Base-by-base conservation (phyloP, 2,329 filamentous ascomycete genomes). In the Clarireedia paspali region DNA sequence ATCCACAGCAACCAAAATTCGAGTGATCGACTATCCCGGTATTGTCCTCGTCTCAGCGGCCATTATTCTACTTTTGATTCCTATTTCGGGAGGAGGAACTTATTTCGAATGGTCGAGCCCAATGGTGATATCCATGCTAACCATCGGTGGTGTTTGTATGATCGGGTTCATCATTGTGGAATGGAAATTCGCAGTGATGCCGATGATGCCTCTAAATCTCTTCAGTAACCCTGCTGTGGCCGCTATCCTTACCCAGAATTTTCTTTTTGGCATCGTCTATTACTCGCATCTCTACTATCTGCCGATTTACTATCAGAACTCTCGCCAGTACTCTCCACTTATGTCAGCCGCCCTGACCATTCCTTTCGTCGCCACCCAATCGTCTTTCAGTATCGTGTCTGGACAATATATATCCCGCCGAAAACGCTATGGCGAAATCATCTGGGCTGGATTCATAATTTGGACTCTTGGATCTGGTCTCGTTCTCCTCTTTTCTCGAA, bases 281-380 rank as follows among this genome's bases (percentile, higher is more conserved):
- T 83, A 84, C 61, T 72, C 76, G 2, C 77, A 77, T 56, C 68
- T 85, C 1, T 85, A 84, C 67, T 85, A 65, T 62, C 66, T 85
- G 5, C 82, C 82, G 1, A 70, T 85, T 0, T 86, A 82, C 66
- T 79, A 81, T 46, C 81, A 85, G 60, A 84, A 83, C 56, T 79
- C 76, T 2, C 57, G 66, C 9, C 60, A 62, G 48, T 68, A 54
- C 42, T 63, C 65, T 9, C 65, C 66, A 14, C 48, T 68, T 3
- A 73, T 75, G 24, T 81, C 81, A 3, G 82, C 81, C 1, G 71
- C 72, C 6, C 68, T 82, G 30, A 75, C 75, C 2, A 70, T 78
- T 7, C 74, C 79, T 0, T 70, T 83, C 59, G 74, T 81, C 7
- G 67, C 70, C 17, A 68, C 70, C 6, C 78, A 84, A 66, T 66